Evolutionary conservation across 441 rosid species (phyloP).

Genomic region (Populus tomentosa): DNA sequence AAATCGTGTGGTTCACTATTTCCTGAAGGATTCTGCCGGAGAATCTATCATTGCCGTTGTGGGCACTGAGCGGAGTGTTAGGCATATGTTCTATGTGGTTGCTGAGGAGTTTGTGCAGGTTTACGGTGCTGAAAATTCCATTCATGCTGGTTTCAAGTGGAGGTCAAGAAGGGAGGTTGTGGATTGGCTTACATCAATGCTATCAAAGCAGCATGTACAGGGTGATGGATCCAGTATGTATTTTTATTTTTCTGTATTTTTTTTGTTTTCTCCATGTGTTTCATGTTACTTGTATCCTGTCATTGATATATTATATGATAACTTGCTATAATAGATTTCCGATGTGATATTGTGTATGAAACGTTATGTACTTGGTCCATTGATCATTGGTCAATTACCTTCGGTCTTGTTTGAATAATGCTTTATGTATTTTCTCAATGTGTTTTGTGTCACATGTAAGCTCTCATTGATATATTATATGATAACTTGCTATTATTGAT

Average conservation of each 20-base stretch:
- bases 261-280: too few species aligned
- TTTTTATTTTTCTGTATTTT: constrained; percentile 6
- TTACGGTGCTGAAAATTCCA: constrained; percentile 66
- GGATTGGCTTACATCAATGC: constrained; percentile 98
- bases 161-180: constrained; percentile 97
- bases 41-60: constrained; percentile 77
- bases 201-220: constrained; percentile 67
- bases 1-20: constrained; percentile 92
- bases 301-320: too few species aligned
- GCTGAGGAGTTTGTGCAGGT: constrained; percentile 83
- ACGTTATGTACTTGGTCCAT: too few species aligned
- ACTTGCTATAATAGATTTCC: too few species aligned
- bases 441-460: too few species aligned
- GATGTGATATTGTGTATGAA: too few species aligned
- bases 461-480: too few species aligned
- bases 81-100: constrained; percentile 96
- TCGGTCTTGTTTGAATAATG: too few species aligned
- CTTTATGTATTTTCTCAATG: too few species aligned
- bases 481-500: too few species aligned
- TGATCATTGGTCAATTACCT: too few species aligned
- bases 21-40: constrained; percentile 74
- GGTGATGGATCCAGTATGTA: constrained; percentile 56
- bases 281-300: too few species aligned
- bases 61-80: constrained; percentile 96
- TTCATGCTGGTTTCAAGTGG: constrained; percentile 90